phyloP scores from a whole-genome alignment of 2,329 filamentous ascomycete species.

The Alternaria hordeiaustralica region DNA sequence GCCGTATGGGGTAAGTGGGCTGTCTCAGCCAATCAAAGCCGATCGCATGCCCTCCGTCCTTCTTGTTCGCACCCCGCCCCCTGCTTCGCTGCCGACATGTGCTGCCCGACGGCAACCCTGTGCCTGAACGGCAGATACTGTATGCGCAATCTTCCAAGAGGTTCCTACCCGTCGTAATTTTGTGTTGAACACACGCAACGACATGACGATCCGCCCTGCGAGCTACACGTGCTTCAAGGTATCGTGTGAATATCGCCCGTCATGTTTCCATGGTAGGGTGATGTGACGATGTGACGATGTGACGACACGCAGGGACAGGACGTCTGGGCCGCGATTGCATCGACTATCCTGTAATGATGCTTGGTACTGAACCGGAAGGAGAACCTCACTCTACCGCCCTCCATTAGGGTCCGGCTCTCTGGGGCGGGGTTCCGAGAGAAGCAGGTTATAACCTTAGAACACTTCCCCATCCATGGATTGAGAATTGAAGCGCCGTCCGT shows the following conservation, averaged over 20 bases:
- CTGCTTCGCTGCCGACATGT: not conserved
- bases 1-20: constrained; percentile 1
- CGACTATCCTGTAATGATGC: not conserved
- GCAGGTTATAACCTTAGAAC: constrained; percentile 6
- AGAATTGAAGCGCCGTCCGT: not conserved
- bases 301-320: not conserved
- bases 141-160: not conserved
- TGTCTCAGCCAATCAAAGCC: not conserved
- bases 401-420: not conserved
- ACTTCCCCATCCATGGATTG: not conserved
- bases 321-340: not conserved
- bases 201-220: not conserved
- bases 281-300: not conserved
- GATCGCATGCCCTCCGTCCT: not conserved
- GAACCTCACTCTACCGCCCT: not conserved
- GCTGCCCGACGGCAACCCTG: not conserved
- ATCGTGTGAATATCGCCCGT: not conserved
- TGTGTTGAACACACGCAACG: not conserved
- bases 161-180: not conserved
- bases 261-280: not conserved
- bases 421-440: constrained; percentile 14
- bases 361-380: not conserved
- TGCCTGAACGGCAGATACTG: not conserved
- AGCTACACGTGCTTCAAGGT: not conserved
- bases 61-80: too few relatives aligned